Conservation (phyloP, 2,329 filamentous ascomycete species). For the Cryphonectria japonica region DNA sequence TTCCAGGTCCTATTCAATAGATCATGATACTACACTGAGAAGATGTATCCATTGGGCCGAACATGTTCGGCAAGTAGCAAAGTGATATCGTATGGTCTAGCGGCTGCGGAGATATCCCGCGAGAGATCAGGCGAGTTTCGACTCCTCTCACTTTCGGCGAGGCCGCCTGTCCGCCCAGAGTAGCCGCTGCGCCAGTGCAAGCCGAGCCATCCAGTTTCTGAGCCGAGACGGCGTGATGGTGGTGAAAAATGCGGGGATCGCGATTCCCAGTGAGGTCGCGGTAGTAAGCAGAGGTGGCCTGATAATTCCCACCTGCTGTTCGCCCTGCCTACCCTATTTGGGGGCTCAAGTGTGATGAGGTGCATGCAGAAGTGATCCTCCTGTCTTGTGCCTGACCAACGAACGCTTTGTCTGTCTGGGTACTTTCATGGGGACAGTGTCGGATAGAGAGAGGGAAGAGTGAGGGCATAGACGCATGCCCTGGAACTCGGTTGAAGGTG, state of each 20-base stretch:
- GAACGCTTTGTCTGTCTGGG: background rate
- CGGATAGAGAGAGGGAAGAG: background rate
- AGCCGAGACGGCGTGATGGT: background rate
- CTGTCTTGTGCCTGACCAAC: background rate
- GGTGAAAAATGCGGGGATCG: background rate
- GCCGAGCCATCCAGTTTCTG: background rate
- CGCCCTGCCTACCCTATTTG: background rate
- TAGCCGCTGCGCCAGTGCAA: background rate
- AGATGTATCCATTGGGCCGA: background rate
- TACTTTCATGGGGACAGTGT: background rate
- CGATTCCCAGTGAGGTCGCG: background rate
- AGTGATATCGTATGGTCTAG: background rate
- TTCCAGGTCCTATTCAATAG: background rate
- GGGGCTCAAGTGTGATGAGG: background rate
- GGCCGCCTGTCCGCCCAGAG: background rate
- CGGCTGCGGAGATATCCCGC: background rate
- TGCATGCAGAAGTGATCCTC: conserved; percentile 2
- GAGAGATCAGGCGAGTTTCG: background rate
- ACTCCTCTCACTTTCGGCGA: background rate
- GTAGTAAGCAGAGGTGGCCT: conserved; percentile 3
- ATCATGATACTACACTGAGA: background rate
- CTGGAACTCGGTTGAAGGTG: no score
- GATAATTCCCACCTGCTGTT: background rate
- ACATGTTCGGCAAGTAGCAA: background rate
- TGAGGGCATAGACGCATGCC: background rate